Percentiles rank a stretch among this genome's conserved stretches.
Conservation (phyloP, 148 eudicot genomes). For the Nyssa sinensis region DNA sequence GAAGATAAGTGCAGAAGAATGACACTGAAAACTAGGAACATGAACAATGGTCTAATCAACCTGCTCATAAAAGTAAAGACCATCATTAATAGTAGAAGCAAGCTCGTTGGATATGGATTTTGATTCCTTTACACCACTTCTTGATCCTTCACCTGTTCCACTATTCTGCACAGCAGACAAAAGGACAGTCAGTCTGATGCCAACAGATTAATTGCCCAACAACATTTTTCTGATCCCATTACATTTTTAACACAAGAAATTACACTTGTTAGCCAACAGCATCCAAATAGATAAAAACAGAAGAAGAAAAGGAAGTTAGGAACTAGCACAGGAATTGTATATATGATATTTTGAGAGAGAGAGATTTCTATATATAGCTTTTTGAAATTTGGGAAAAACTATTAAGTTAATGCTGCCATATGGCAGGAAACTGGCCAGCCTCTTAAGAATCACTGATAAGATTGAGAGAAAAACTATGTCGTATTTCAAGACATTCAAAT, state of each 20-base stretch:
- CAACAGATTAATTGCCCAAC: conserved; percentile 1
- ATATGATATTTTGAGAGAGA: neutral
- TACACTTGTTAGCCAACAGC: neutral
- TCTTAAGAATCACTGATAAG: neutral
- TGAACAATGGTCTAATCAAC: conserved; percentile 33
- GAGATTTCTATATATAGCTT: too few species aligned
- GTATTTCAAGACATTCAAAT: neutral
- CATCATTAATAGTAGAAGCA: conserved; percentile 86
- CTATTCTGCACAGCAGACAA: conserved; percentile 48
- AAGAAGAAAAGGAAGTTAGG: neutral
- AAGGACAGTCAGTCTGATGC: neutral
- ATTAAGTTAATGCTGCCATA: neutral
- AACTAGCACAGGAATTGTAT: neutral
- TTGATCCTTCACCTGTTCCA: conserved; percentile 33
- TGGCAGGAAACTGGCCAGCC: neutral
- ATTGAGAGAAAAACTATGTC: neutral
- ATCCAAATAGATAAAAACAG: neutral
- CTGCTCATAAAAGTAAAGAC: conserved; percentile 94
- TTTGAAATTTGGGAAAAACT: neutral
- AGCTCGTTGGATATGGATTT: conserved; percentile 68
- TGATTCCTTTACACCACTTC: conserved; percentile 38
- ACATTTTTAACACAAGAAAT: neutral
- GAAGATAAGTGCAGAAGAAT: conserved; percentile 8
- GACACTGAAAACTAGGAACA: neutral
- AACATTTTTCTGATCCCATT: neutral